Evolutionary conservation across 495 filamentous ascomycete species (phyloP).

Genomic region (Daldinia bambusicola): DNA sequence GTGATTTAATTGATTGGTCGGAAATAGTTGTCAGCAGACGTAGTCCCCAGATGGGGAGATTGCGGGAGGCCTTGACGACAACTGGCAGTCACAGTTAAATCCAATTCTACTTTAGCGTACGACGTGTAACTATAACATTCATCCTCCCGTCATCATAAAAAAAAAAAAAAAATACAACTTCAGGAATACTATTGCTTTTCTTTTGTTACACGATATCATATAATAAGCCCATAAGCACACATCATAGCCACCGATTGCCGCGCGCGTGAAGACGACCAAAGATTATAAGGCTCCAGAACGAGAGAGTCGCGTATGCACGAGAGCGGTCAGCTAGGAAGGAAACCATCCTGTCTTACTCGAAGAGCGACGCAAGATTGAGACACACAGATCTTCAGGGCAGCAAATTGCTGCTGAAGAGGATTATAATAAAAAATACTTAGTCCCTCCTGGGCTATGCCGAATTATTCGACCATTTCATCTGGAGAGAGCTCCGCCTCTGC

Average conservation of each 20-base stretch:
- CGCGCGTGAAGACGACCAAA: not conserved
- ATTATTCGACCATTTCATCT: conserved; percentile 54
- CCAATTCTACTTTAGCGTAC: conserved; percentile 4
- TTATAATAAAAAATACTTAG: conserved; percentile 12
- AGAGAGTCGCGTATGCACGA: conserved; percentile 18
- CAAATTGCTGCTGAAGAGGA: conserved; percentile 14
- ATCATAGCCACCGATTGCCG: not conserved
- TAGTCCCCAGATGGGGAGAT: conserved; percentile 20
- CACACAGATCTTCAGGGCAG: conserved; percentile 21
- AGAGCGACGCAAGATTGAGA: conserved; percentile 16
- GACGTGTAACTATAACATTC: conserved; percentile 7
- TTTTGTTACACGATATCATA: not conserved
- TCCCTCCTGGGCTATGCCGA: conserved; percentile 53
- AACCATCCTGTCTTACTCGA: conserved; percentile 18
- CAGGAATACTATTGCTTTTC: not conserved
- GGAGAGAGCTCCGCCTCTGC: conserved; percentile 47
- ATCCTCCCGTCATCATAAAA: conserved; percentile 10
- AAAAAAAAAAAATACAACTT: not conserved
- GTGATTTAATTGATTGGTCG: conserved; percentile 26
- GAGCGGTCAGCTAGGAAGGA: conserved; percentile 13
- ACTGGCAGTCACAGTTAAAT: conserved; percentile 32
- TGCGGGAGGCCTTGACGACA: conserved; percentile 25
- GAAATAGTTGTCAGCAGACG: conserved; percentile 20
- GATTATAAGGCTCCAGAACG: not conserved
- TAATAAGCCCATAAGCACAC: not conserved